Percentiles rank a stretch among this genome's conserved stretches.
Evolutionary conservation across 208 protist species (phyloP).

Genomic region (Phytomonas serpens): DNA sequence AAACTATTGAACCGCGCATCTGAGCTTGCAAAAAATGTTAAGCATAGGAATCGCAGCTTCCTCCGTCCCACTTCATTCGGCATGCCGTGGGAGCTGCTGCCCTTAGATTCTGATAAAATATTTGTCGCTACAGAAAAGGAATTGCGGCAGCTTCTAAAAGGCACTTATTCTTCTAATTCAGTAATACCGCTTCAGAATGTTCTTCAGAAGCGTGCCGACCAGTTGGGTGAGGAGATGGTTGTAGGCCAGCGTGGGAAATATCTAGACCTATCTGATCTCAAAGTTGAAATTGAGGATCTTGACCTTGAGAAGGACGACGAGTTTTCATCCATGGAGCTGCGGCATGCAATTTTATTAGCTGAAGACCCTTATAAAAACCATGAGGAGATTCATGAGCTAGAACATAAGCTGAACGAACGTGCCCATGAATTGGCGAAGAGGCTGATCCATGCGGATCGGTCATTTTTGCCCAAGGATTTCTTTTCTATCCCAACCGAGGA

Average conservation of each 20-base stretch:
- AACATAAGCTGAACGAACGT: slow-evolving; percentile 58
- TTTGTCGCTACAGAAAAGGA: slow-evolving; percentile 52
- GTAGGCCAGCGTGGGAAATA: slow-evolving; percentile 54
- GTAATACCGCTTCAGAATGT: slow-evolving; percentile 39
- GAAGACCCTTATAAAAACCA: slow-evolving; percentile 44
- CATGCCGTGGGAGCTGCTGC: slow-evolving; percentile 36
- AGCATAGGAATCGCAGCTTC: slow-evolving; percentile 40
- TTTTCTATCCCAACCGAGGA: slow-evolving; percentile 33
- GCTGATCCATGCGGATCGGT: slow-evolving; percentile 46
- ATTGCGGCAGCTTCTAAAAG: slow-evolving; percentile 40
- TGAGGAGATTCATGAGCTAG: slow-evolving; percentile 37
- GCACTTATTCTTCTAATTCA: slow-evolving; percentile 20
- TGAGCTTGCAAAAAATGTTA: slow-evolving; percentile 42
- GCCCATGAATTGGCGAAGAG: slow-evolving; percentile 48
- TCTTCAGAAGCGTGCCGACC: slow-evolving; percentile 31
- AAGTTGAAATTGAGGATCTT: slow-evolving; percentile 47
- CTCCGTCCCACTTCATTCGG: slow-evolving; percentile 48
- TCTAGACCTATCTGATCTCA: slow-evolving; percentile 54
- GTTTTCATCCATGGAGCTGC: slow-evolving; percentile 54
- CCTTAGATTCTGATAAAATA: slow-evolving; percentile 36
- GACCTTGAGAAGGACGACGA: slow-evolving; percentile 45
- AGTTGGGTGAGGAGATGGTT: slow-evolving; percentile 50
- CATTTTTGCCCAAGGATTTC: slow-evolving; percentile 38
- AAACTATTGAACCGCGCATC: slow-evolving; percentile 47
- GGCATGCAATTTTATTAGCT: slow-evolving; percentile 50